Conservation (phyloP, 2,329 filamentous ascomycete species). For the Escovopsis sp. region DNA sequence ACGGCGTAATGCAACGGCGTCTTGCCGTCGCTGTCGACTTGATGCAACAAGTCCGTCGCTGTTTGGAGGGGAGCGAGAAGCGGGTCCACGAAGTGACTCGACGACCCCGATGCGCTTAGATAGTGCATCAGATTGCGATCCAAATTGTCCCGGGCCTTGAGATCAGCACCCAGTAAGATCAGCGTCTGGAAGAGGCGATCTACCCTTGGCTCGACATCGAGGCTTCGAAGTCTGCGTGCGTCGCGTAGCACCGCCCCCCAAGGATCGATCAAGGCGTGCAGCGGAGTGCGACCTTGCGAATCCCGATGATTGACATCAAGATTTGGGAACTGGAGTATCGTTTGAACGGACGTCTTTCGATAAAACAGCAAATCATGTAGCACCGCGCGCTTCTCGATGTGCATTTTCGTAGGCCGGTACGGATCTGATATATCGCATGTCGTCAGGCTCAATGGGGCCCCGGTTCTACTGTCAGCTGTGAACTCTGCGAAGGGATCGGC, state of each 20-base stretch:
- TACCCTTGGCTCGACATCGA: background rate
- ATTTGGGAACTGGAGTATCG: constrained; percentile 8
- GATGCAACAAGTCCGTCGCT: constrained; percentile 6
- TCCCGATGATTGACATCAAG: constrained; percentile 14
- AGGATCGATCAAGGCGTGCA: constrained; percentile 11
- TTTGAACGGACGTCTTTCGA: constrained; percentile 2
- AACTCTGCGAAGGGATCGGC: constrained; percentile 13
- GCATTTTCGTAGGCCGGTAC: background rate
- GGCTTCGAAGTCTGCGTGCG: background rate
- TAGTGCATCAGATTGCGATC: constrained; percentile 12
- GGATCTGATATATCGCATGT: too few species aligned
- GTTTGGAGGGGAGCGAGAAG: constrained; percentile 3
- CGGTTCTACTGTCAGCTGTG: background rate
- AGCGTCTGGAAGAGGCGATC: constrained; percentile 9
- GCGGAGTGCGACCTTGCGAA: constrained; percentile 11
- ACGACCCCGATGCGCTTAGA: constrained; percentile 1
- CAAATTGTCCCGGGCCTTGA: constrained; percentile 10
- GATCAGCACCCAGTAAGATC: constrained; percentile 11
- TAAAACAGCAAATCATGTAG: constrained; percentile 10
- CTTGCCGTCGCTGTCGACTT: constrained; percentile 10
- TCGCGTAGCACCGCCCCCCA: constrained; percentile 3
- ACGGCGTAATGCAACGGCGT: constrained; percentile 14
- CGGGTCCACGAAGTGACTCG: background rate
- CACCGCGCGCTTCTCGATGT: constrained; percentile 7
- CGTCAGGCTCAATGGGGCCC: background rate